phyloP scores from a whole-genome alignment of 345 rosid species.

The Pugionium dolabratum region DNA sequence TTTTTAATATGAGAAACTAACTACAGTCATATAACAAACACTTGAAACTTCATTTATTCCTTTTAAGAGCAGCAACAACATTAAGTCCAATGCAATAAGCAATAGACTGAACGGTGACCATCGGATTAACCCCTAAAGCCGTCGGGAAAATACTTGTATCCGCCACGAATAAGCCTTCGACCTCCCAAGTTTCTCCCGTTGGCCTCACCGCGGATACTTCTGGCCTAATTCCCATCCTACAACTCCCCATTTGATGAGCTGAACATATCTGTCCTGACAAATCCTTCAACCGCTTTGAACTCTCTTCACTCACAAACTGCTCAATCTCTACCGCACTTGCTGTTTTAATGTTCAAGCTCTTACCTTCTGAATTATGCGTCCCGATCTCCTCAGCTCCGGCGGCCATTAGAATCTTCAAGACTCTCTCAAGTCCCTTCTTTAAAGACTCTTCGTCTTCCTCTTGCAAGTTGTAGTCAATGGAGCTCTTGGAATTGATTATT shows the following conservation, averaged over 20 bases:
- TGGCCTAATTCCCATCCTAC: conserved; percentile 72
- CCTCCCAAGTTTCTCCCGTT: conserved; percentile 83
- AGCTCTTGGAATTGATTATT: conserved; percentile 43
- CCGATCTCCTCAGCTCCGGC: conserved; percentile 87
- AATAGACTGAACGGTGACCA: conserved; percentile 83
- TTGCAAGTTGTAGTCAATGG: conserved; percentile 51
- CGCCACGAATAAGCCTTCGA: conserved; percentile 69
- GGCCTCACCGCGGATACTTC: conserved; percentile 63
- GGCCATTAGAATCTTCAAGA: conserved; percentile 64
- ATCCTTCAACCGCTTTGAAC: conserved; percentile 48
- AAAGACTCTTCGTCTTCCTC: conserved; percentile 53
- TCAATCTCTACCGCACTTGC: conserved; percentile 49
- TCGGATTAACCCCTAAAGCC: conserved; percentile 82
- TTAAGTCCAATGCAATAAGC: conserved; percentile 77
- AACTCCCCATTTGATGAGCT: conserved; percentile 94
- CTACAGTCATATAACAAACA: neutral
- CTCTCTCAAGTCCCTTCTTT: conserved; percentile 58
- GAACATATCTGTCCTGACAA: conserved; percentile 57
- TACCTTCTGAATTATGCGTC: conserved; percentile 60
- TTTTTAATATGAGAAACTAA: too few species aligned
- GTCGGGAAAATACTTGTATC: conserved; percentile 87
- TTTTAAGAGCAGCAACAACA: conserved; percentile 52
- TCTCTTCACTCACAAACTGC: conserved; percentile 67
- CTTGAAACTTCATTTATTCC: conserved; percentile 20
- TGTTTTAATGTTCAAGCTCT: conserved; percentile 51